phyloP scores from a whole-genome alignment of 495 filamentous ascomycete species.

The Hypoxylon fuscum region DNA sequence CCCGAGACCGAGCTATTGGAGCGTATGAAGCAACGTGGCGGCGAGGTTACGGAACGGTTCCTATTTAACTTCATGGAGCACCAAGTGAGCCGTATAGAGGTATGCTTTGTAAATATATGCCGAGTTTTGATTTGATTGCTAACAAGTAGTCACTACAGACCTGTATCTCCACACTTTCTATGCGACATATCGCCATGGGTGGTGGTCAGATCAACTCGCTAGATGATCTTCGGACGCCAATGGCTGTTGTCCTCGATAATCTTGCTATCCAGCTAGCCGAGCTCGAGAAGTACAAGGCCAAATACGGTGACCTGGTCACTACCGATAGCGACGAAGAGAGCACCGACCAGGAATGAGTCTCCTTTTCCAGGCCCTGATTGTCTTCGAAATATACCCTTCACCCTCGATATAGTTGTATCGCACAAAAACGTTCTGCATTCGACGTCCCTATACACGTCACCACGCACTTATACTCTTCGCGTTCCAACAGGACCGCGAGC shows the following conservation, averaged over 20 bases:
- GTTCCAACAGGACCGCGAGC: slow-evolving; percentile 8
- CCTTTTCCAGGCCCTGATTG: too few relatives aligned
- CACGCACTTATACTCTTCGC: slow-evolving; percentile 14
- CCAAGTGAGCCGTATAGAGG: slow-evolving; percentile 94
- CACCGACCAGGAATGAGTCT: slow-evolving; percentile 43
- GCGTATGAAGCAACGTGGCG: slow-evolving; percentile 81
- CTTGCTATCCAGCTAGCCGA: slow-evolving; percentile 55
- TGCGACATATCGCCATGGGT: slow-evolving; percentile 69
- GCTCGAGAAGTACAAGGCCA: slow-evolving; percentile 58
- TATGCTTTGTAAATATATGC: slow-evolving; percentile 53
- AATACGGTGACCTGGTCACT: slow-evolving; percentile 49
- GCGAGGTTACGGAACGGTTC: slow-evolving; percentile 86
- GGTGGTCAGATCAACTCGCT: slow-evolving; percentile 48
- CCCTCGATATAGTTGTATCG: slow-evolving; percentile 21
- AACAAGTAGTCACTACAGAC: slow-evolving; percentile 51
- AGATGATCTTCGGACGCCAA: slow-evolving; percentile 60
- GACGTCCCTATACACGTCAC: slow-evolving; percentile 3
- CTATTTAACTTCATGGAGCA: slow-evolving; percentile 90
- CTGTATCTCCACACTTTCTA: slow-evolving; percentile 69
- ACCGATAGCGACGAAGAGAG: slow-evolving; percentile 37
- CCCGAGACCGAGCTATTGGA: slow-evolving; percentile 84
- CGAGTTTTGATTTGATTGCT: slow-evolving; percentile 15
- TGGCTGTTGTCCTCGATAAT: slow-evolving; percentile 54
- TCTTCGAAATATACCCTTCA: not conserved
- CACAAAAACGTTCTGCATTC: not conserved